Conservation (phyloP, 768 basidiomycete genomes). For the Leucogyrophana mollusca region DNA sequence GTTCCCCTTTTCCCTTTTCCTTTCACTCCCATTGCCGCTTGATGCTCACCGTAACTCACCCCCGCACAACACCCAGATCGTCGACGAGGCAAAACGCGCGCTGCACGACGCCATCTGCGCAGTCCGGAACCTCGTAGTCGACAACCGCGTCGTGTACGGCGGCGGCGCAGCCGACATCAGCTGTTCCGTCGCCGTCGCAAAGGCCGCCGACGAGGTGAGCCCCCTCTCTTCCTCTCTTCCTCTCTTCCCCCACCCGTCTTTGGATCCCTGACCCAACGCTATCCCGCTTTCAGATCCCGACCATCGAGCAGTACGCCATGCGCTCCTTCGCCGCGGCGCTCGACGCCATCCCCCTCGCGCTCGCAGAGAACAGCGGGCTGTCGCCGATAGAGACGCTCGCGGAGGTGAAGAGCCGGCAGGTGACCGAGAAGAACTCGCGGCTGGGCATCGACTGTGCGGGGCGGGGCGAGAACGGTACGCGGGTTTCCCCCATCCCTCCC, state of each 20-base stretch:
- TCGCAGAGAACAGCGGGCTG: slow-evolving; percentile 97
- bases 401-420: slow-evolving; percentile 91
- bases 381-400: slow-evolving; percentile 97
- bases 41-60: no score
- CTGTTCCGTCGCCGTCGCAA: slow-evolving; percentile 87
- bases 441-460: slow-evolving; percentile 94
- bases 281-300: slow-evolving; percentile 62
- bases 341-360: slow-evolving; percentile 91
- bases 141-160: slow-evolving; percentile 97
- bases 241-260: background rate
- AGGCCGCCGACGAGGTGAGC: slow-evolving; percentile 88
- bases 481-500: slow-evolving; percentile 21
- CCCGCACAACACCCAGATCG: no score
- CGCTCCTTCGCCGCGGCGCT: slow-evolving; percentile 96
- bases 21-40: no score
- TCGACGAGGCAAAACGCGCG: slow-evolving; percentile 97
- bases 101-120: slow-evolving; percentile 97
- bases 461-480: slow-evolving; percentile 81
- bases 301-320: slow-evolving; percentile 99
- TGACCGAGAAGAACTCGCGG: slow-evolving; percentile 77
- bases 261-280: slow-evolving; percentile 3
- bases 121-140: slow-evolving; percentile 91
- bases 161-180: slow-evolving; percentile 98
- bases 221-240: background rate
- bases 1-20: background rate